Percentiles rank a stretch among this genome's conserved stretches.
Conservation (phyloP, 1,139 yeast species). For the Blastobotrys ciferrii region DNA sequence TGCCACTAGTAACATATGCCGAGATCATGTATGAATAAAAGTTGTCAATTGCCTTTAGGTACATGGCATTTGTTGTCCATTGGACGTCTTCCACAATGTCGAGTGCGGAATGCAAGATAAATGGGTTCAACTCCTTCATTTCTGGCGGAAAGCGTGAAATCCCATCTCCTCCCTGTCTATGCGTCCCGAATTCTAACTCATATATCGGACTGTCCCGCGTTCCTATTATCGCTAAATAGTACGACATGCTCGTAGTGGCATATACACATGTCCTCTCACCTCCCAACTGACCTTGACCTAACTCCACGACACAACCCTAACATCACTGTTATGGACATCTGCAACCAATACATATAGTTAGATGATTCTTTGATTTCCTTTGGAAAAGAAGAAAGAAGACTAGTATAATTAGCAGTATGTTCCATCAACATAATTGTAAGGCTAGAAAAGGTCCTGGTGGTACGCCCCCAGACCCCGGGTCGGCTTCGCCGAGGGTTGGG, state of each 20-base stretch:
- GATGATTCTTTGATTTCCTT: too few relatives aligned
- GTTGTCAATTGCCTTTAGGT: slow-evolving; percentile 77
- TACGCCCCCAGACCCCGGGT: too few relatives aligned
- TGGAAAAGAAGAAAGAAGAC: too few relatives aligned
- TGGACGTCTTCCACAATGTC: slow-evolving; percentile 88
- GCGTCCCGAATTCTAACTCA: slow-evolving; percentile 82
- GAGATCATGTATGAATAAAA: slow-evolving; percentile 79
- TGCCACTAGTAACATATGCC: slow-evolving; percentile 86
- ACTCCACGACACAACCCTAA: neutral
- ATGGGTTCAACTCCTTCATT: slow-evolving; percentile 79
- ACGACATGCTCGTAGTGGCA: slow-evolving; percentile 53
- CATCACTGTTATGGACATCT: too few relatives aligned
- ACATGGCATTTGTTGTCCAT: slow-evolving; percentile 66
- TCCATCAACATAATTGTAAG: too few relatives aligned
- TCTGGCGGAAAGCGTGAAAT: slow-evolving; percentile 62
- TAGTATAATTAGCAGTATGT: too few relatives aligned
- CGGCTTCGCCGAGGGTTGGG: too few relatives aligned
- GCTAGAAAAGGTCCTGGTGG: too few relatives aligned
- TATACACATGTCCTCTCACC: neutral
- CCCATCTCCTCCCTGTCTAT: slow-evolving; percentile 63
- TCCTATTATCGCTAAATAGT: slow-evolving; percentile 85
- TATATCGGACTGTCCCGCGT: slow-evolving; percentile 83
- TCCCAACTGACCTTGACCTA: too few relatives aligned
- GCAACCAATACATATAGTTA: too few relatives aligned
- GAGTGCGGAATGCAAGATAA: slow-evolving; percentile 80